Evolutionary conservation across 2,329 filamentous ascomycete species (phyloP).

Genomic region (Aspergillus vadensis): DNA sequence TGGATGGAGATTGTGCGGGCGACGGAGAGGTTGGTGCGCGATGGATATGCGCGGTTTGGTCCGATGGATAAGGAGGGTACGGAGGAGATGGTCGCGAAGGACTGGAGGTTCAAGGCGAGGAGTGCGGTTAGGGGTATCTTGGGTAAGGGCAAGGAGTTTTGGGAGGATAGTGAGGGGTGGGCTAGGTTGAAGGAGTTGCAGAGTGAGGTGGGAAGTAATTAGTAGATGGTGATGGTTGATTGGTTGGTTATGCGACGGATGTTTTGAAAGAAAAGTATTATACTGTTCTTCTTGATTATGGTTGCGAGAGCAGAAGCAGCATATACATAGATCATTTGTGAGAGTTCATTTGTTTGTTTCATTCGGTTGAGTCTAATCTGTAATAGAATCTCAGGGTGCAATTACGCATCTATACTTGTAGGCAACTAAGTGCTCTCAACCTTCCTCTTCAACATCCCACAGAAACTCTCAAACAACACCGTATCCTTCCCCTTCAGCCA

Average conservation of each 20-base stretch:
- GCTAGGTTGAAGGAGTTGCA: conserved; percentile 41
- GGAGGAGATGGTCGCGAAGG: conserved; percentile 64
- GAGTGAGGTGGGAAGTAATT: conserved; percentile 33
- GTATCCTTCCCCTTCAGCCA: conserved; percentile 77
- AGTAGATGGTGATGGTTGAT: conserved; percentile 1
- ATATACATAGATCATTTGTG: neutral
- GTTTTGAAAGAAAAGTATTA: neutral
- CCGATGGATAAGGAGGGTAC: conserved; percentile 60
- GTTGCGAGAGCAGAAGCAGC: neutral
- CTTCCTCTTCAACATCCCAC: conserved; percentile 71
- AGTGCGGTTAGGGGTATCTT: conserved; percentile 82
- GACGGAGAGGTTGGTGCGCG: conserved; percentile 74
- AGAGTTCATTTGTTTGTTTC: neutral
- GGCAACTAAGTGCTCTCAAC: conserved; percentile 23
- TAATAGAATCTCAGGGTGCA: no score
- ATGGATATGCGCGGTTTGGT: conserved; percentile 79
- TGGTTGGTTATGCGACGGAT: neutral
- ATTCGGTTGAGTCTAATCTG: neutral
- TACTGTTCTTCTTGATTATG: neutral
- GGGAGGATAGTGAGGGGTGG: conserved; percentile 68
- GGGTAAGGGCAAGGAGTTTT: conserved; percentile 76
- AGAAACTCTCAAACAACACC: conserved; percentile 82
- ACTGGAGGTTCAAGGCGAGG: conserved; percentile 87
- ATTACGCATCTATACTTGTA: no score
- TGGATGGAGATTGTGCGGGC: conserved; percentile 75